Evolutionary conservation across 352 stramenopile species (phyloP).

Genomic region (Thalassiosira hispida): DNA sequence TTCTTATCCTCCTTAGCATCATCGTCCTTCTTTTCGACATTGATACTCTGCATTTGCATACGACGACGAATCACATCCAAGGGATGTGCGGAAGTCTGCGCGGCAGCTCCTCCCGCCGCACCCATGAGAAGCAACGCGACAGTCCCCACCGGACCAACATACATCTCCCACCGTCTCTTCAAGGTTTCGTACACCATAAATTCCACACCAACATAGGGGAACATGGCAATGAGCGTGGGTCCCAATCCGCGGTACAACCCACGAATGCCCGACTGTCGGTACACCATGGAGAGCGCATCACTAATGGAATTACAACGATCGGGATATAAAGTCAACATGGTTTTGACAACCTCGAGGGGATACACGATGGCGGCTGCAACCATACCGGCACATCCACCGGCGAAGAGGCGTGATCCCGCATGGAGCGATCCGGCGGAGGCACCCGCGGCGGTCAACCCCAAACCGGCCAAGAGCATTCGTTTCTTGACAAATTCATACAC

Average conservation of each 20-base stretch:
- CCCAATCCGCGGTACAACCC: slow-evolving; percentile 56
- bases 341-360: slow-evolving; percentile 64
- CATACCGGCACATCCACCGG: slow-evolving; percentile 56
- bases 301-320: slow-evolving; percentile 42
- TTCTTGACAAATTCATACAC: slow-evolving; percentile 61
- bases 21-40: slow-evolving; percentile 35
- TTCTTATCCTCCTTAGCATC: slow-evolving; percentile 16
- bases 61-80: slow-evolving; percentile 58
- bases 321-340: slow-evolving; percentile 56
- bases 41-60: slow-evolving; percentile 63
- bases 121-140: slow-evolving; percentile 41
- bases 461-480: slow-evolving; percentile 35
- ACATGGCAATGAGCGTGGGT: slow-evolving; percentile 64
- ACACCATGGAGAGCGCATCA: slow-evolving; percentile 27
- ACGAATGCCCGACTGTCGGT: slow-evolving; percentile 24
- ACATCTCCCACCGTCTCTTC: slow-evolving; percentile 38
- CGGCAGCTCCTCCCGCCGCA: slow-evolving; percentile 43
- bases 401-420: slow-evolving; percentile 44
- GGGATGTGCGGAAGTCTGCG: slow-evolving; percentile 54
- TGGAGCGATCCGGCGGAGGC: slow-evolving; percentile 26
- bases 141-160: slow-evolving; percentile 33
- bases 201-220: slow-evolving; percentile 62
- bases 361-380: slow-evolving; percentile 55
- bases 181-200: slow-evolving; percentile 66
- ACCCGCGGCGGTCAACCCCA: slow-evolving; percentile 24